A percentile compares a stretch with the other conserved stretches of the same genome.
Conservation (phyloP, 192 early-diverging fungal genomes). For the Jimgerdemannia flammicorona region DNA sequence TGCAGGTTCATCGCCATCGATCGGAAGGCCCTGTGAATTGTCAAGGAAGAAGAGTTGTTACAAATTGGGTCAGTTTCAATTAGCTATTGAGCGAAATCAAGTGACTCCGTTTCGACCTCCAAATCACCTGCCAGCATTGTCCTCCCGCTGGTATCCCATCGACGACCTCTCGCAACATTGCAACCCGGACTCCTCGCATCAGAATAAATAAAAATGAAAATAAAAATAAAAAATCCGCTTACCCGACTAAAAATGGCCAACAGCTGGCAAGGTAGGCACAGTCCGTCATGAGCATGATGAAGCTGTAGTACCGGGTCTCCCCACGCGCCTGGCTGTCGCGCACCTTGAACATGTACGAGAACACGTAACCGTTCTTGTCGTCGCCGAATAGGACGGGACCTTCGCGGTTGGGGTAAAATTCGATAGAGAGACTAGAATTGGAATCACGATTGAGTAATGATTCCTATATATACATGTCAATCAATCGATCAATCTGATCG, state of each 20-base stretch:
- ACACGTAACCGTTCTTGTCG: conserved; percentile 62
- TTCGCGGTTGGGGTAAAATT: conserved; percentile 60
- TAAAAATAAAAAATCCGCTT: not conserved
- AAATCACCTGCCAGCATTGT: no score
- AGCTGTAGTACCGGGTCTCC: conserved; percentile 52
- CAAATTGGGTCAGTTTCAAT: no score
- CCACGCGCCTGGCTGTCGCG: conserved; percentile 64
- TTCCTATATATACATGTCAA: no score
- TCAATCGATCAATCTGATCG: no score
- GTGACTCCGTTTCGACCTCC: no score
- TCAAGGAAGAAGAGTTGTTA: not conserved
- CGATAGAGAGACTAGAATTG: conserved; percentile 49
- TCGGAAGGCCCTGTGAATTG: conserved; percentile 45
- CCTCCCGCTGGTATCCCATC: no score
- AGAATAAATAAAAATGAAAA: no score
- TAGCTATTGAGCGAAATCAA: no score
- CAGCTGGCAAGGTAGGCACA: conserved; percentile 58
- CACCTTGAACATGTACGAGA: conserved; percentile 69
- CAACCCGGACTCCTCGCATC: no score
- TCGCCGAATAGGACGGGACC: conserved; percentile 70
- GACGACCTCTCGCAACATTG: no score
- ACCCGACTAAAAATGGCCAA: conserved; percentile 53
- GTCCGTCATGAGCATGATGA: conserved; percentile 64
- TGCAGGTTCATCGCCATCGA: conserved; percentile 47
- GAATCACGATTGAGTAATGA: not conserved